Conservation (phyloP, 495 filamentous ascomycete genomes). For the Penicillium verhagenii region DNA sequence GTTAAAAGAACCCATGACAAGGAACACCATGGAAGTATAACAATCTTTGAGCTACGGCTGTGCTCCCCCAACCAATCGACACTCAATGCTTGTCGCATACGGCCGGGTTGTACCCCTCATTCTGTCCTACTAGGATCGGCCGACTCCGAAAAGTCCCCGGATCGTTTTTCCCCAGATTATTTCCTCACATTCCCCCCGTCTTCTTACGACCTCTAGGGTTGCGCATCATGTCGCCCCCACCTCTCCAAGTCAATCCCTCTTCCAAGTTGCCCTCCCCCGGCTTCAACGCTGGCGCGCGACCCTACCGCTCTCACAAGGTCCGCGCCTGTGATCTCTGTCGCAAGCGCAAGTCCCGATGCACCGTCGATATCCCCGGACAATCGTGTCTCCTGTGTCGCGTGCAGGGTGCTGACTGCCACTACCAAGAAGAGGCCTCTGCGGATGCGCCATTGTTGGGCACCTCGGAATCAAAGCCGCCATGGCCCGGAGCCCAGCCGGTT, state of each 20-base stretch:
- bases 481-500: constrained; percentile 24
- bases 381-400: constrained; percentile 51
- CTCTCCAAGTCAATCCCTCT: constrained; percentile 31
- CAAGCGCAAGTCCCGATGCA: constrained; percentile 53
- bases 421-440: constrained; percentile 39
- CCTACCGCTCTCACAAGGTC: constrained; percentile 53
- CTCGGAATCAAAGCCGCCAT: constrained; percentile 25
- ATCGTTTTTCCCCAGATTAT: constrained; percentile 20
- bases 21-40: constrained; percentile 13
- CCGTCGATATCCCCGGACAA: constrained; percentile 47
- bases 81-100: constrained; percentile 21
- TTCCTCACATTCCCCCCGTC: constrained; percentile 9
- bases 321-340: constrained; percentile 53
- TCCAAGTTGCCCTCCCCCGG: constrained; percentile 41
- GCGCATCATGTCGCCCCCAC: constrained; percentile 40
- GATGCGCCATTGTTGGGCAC: constrained; percentile 28
- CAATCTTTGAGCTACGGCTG: constrained; percentile 6
- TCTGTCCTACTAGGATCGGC: constrained; percentile 23
- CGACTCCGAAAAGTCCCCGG: constrained; percentile 30
- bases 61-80: background rate
- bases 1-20: background rate
- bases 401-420: constrained; percentile 49
- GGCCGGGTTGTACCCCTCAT: constrained; percentile 30
- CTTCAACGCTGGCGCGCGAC: constrained; percentile 46
- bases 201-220: constrained; percentile 14